Conservation (phyloP, 371 early-diverging fungal genomes). For the Mucor irregularis region DNA sequence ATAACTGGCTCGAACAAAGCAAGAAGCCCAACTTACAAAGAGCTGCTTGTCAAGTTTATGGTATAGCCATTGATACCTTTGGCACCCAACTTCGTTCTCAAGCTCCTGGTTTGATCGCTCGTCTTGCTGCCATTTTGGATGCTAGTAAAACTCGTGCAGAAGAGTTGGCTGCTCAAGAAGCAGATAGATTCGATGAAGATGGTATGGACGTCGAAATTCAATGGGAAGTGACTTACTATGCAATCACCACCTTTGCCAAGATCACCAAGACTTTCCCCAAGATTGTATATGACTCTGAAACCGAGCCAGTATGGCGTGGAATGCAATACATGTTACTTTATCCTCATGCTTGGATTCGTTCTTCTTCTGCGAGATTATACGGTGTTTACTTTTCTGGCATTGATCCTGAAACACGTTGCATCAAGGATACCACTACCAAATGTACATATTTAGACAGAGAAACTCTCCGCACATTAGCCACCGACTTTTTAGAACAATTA, state of each 20-base stretch:
- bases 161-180: constrained; percentile 34
- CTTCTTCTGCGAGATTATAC: constrained; percentile 68
- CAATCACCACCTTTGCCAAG: constrained; percentile 76
- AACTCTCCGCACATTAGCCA: constrained; percentile 56
- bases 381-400: constrained; percentile 77
- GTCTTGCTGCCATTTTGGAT: constrained; percentile 53
- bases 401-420: constrained; percentile 54
- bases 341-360: constrained; percentile 91
- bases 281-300: constrained; percentile 41
- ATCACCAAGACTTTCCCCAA: constrained; percentile 59
- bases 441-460: constrained; percentile 48
- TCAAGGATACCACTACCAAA: constrained; percentile 19
- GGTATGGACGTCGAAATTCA: constrained; percentile 59
- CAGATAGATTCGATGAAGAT: constrained; percentile 35
- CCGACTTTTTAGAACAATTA: constrained; percentile 71
- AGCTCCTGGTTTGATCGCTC: constrained; percentile 48
- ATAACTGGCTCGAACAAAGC: constrained; percentile 71
- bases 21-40: constrained; percentile 64
- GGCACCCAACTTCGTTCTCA: constrained; percentile 60
- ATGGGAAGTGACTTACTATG: constrained; percentile 87
- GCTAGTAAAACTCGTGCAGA: constrained; percentile 49
- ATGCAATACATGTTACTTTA: constrained; percentile 66
- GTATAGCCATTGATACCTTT: constrained; percentile 77
- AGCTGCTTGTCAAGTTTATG: constrained; percentile 84
- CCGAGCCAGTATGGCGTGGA: constrained; percentile 57